Percentiles rank a stretch among this genome's conserved stretches.
Evolutionary conservation across 352 stramenopile genomes (phyloP).

Genomic region (Pythium dissotocum): DNA sequence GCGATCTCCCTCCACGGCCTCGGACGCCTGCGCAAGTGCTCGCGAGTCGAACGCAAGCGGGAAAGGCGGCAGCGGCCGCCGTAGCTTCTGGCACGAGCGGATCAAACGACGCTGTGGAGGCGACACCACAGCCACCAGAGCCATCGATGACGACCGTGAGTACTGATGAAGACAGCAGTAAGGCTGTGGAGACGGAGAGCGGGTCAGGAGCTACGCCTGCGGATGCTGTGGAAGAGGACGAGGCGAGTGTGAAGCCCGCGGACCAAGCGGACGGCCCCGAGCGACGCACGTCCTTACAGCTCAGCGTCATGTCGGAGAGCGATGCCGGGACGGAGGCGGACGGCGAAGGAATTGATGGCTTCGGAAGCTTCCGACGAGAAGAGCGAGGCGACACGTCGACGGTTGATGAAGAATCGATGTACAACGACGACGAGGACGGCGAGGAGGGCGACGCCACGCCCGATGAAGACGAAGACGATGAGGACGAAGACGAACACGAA

Average conservation of each 20-base stretch:
- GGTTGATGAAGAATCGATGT: slow-evolving; percentile 29
- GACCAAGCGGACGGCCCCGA: not conserved
- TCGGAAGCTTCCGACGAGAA: slow-evolving; percentile 9
- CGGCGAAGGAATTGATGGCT: not conserved
- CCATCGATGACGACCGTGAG: not conserved
- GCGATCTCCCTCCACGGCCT: slow-evolving; percentile 5
- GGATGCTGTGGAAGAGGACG: not conserved
- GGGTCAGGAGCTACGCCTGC: not conserved
- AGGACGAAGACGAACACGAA: not conserved
- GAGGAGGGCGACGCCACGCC: not conserved
- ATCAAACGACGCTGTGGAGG: not conserved
- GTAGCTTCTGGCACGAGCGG: not conserved
- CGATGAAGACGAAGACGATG: slow-evolving; percentile 12
- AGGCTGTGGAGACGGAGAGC: not conserved
- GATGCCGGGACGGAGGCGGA: not conserved
- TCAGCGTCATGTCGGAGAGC: slow-evolving; percentile 17
- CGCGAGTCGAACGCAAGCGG: slow-evolving; percentile 19
- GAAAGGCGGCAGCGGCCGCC: not conserved
- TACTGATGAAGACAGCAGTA: not conserved
- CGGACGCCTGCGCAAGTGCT: slow-evolving; percentile 29
- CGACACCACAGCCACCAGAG: not conserved
- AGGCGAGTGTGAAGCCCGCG: not conserved
- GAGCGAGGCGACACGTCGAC: slow-evolving; percentile 29
- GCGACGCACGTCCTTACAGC: slow-evolving; percentile 13
- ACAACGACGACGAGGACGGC: slow-evolving; percentile 22